Conservation (phyloP, 768 basidiomycete species). For the Leccinum aurantiacum region DNA sequence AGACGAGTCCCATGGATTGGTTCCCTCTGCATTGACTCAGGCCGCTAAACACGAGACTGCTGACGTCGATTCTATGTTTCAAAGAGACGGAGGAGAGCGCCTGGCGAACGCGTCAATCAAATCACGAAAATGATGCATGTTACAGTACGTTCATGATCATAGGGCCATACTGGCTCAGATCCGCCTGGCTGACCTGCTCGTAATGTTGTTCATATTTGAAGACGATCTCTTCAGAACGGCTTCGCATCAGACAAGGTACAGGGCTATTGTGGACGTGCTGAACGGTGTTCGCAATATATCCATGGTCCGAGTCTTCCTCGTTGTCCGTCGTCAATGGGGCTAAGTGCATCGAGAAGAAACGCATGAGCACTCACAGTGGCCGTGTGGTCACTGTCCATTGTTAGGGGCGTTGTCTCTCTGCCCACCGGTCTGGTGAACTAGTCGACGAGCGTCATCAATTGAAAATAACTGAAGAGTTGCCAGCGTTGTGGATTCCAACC, state of each 20-base stretch:
- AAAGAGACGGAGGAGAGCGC: slow-evolving; percentile 15
- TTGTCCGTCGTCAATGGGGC: slow-evolving; percentile 3
- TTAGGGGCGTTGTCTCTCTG: slow-evolving; percentile 60
- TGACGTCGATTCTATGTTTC: slow-evolving; percentile 34
- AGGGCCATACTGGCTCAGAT: slow-evolving; percentile 18
- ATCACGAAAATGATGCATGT: not conserved
- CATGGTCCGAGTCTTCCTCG: slow-evolving; percentile 1
- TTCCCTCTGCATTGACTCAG: slow-evolving; percentile 48
- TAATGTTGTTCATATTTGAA: slow-evolving; percentile 16
- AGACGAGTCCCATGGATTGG: slow-evolving; percentile 65
- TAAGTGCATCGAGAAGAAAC: slow-evolving; percentile 9
- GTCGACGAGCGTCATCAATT: no score
- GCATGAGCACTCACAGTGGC: slow-evolving; percentile 22
- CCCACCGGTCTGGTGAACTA: slow-evolving; percentile 54
- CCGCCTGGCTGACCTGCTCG: slow-evolving; percentile 10
- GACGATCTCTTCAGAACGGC: slow-evolving; percentile 1
- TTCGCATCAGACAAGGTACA: slow-evolving; percentile 7
- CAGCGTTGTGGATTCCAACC: slow-evolving; percentile 92
- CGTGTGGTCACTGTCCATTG: slow-evolving; percentile 33
- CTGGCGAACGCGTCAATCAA: slow-evolving; percentile 14
- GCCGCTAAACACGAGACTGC: slow-evolving; percentile 24
- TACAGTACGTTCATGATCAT: slow-evolving; percentile 14
- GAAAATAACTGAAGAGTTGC: no score
- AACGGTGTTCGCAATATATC: slow-evolving; percentile 18
- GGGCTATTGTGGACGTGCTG: slow-evolving; percentile 24